phyloP scores from a whole-genome alignment of 192 early-diverging fungal species.

The Backusella australiensis region DNA sequence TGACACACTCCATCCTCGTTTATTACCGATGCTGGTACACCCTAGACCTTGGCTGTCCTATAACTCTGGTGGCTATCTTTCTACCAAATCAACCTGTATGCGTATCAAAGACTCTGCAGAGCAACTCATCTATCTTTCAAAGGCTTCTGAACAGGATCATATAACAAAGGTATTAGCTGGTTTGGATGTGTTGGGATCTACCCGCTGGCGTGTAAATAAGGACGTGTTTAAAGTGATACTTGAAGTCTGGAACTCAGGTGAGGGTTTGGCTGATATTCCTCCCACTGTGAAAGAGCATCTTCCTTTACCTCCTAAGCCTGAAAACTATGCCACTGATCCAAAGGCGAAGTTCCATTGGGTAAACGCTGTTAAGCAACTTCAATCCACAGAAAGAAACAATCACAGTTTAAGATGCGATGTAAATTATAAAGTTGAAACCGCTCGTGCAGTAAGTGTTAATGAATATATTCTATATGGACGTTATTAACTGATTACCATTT shows the following conservation, averaged over 20 bases:
- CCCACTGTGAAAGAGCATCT: constrained; percentile 42
- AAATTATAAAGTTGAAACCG: constrained; percentile 97
- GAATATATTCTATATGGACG: neutral
- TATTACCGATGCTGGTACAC: constrained; percentile 92
- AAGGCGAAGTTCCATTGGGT: constrained; percentile 56
- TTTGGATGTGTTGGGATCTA: constrained; percentile 85
- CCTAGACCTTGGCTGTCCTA: constrained; percentile 89
- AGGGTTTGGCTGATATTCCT: constrained; percentile 72
- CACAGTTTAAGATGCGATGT: constrained; percentile 88
- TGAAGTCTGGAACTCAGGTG: constrained; percentile 87
- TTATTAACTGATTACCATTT: neutral
- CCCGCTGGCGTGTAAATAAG: constrained; percentile 87
- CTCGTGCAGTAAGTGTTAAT: constrained; percentile 64
- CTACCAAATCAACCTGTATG: constrained; percentile 69
- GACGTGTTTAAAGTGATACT: constrained; percentile 75
- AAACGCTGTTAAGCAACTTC: constrained; percentile 52
- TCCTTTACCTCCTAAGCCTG: constrained; percentile 57
- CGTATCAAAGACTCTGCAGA: constrained; percentile 69
- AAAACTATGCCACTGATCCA: constrained; percentile 58
- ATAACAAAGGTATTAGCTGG: constrained; percentile 68
- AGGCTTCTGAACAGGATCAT: constrained; percentile 74
- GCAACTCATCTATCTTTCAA: constrained; percentile 73
- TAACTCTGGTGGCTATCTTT: constrained; percentile 84
- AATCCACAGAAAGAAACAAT: constrained; percentile 64
- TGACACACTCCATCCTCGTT: constrained; percentile 63